These are phyloP conservation scores for Lophiostoma macrostomum DNA, from an alignment of 495 filamentous ascomycete genomes.

Conservation along the genomic window DNA sequence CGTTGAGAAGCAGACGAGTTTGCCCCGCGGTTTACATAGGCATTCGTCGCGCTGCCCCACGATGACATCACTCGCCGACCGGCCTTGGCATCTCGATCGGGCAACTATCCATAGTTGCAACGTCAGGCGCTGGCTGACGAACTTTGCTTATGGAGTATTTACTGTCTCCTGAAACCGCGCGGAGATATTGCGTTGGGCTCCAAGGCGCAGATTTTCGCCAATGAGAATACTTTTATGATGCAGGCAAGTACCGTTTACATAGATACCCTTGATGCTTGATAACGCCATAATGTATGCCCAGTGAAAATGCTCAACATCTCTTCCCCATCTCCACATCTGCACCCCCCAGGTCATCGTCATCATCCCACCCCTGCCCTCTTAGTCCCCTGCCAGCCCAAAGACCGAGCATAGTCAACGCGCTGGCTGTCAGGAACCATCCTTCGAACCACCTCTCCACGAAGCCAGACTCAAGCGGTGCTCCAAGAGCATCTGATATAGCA, in stretches of 20 bases:
- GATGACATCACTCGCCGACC: slow-evolving; percentile 8
- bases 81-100: slow-evolving; percentile 8
- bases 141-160: neutral
- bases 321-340: slow-evolving; percentile 69
- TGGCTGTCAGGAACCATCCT: slow-evolving; percentile 68
- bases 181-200: too few species aligned
- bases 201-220: too few species aligned
- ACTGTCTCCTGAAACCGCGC: too few species aligned
- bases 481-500: slow-evolving; percentile 68
- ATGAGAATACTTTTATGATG: too few species aligned
- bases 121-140: slow-evolving; percentile 8
- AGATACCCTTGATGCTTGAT: too few species aligned
- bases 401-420: slow-evolving; percentile 58
- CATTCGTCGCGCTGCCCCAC: neutral
- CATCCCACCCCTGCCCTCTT: slow-evolving; percentile 51
- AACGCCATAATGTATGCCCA: neutral
- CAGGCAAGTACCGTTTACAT: too few species aligned
- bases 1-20: too few species aligned
- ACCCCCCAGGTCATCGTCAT: slow-evolving; percentile 57
- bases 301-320: slow-evolving; percentile 34
- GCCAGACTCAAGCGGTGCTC: slow-evolving; percentile 59
- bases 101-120: neutral
- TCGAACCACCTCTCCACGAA: slow-evolving; percentile 90
- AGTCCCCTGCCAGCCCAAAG: slow-evolving; percentile 67
- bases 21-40: slow-evolving; percentile 11